These are phyloP conservation scores for Coelastrella sp. DNA, from an alignment of 139 green algal genomes.

Conservation along the genomic window DNA sequence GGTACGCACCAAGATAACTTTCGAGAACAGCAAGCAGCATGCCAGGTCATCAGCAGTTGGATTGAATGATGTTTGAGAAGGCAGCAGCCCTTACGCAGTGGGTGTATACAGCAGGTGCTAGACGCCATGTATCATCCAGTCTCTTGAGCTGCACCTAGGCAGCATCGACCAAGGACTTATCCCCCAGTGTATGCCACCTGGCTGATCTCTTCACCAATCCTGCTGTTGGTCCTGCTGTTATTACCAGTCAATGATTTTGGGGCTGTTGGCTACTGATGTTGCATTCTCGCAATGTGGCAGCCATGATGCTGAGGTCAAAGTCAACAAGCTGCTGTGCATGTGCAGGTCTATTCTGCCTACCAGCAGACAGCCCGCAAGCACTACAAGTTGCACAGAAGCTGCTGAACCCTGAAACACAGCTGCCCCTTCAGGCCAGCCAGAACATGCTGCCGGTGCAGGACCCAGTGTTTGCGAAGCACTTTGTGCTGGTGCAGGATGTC, in stretches of 20 bases:
- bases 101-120: too few species aligned
- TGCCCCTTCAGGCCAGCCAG: conserved; percentile 53
- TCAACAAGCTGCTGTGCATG: background rate
- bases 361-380: conserved; percentile 50
- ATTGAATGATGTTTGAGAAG: too few species aligned
- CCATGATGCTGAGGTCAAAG: background rate
- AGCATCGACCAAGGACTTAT: too few species aligned
- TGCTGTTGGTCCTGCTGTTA: too few species aligned
- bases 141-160: too few species aligned
- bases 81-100: too few species aligned
- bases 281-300: background rate
- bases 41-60: background rate
- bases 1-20: conserved; percentile 17
- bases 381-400: conserved; percentile 62
- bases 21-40: background rate
- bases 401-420: conserved; percentile 42
- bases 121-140: too few species aligned
- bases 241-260: too few species aligned
- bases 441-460: conserved; percentile 60
- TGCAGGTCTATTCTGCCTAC: conserved; percentile 47
- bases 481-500: conserved; percentile 69
- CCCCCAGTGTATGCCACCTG: too few species aligned
- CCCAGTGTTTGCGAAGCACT: conserved; percentile 61
- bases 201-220: too few species aligned
- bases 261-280: too few species aligned